phyloP scores from a whole-genome alignment of 106 monocot genomes.

The Apostasia ramifera region DNA sequence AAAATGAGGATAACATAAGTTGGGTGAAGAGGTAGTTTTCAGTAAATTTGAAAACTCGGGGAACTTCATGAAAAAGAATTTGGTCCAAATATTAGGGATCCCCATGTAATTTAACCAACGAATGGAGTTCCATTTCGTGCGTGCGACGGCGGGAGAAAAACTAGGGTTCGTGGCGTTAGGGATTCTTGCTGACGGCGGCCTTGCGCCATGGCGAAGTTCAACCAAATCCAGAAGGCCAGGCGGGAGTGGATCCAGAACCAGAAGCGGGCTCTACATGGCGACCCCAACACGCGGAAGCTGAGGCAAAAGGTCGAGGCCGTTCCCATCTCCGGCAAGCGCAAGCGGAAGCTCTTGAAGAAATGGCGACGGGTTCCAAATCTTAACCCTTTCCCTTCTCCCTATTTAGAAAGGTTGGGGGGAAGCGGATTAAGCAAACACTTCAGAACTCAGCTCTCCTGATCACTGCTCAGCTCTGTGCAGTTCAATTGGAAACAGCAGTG shows the following conservation, averaged over 20 bases:
- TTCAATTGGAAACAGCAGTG: too few relatives aligned
- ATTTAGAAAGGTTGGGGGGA: neutral
- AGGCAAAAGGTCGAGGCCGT: constrained; percentile 35
- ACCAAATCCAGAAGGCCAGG: constrained; percentile 48
- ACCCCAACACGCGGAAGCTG: constrained; percentile 53
- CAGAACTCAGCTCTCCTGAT: too few relatives aligned
- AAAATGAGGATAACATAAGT: too few relatives aligned
- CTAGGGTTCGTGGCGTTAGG: constrained; percentile 12
- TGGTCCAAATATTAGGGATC: too few relatives aligned
- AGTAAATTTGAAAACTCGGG: too few relatives aligned
- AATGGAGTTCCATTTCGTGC: too few relatives aligned
- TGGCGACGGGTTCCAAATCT: constrained; percentile 41
- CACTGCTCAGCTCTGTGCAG: too few relatives aligned
- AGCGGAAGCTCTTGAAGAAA: constrained; percentile 77
- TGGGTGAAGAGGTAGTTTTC: too few relatives aligned
- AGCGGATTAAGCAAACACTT: too few relatives aligned
- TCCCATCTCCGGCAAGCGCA: constrained; percentile 82
- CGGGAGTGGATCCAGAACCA: constrained; percentile 38
- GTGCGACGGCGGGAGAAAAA: neutral
- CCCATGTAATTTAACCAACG: too few relatives aligned
- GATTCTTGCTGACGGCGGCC: neutral
- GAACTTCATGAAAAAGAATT: too few relatives aligned
- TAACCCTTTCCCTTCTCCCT: neutral
- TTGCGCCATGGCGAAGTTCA: constrained; percentile 51
- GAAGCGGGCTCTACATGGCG: constrained; percentile 59